Conservation (phyloP, 176 grass and related monocot genomes). For the Lolium rigidum region DNA sequence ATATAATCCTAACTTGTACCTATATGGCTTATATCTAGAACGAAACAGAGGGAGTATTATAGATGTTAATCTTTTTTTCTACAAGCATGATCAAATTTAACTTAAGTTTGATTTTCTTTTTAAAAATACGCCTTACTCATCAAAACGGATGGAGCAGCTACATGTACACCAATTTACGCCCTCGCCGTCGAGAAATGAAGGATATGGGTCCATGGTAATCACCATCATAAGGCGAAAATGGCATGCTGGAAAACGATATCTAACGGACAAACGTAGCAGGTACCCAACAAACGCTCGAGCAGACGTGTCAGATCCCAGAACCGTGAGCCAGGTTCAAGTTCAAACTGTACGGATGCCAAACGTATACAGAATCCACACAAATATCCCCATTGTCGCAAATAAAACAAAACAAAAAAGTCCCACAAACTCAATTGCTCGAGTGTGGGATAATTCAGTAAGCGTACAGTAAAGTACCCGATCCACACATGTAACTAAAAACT, state of each 20-base stretch:
- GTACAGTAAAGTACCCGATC: too few species aligned
- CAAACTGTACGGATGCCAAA: background rate
- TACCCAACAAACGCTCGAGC: background rate
- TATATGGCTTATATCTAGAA: too few species aligned
- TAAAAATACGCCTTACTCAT: too few species aligned
- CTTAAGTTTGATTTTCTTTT: too few species aligned
- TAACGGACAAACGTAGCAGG: background rate
- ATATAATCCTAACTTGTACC: too few species aligned
- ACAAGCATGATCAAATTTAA: too few species aligned
- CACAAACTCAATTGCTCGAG: background rate
- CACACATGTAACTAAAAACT: too few species aligned
- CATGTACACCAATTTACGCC: background rate
- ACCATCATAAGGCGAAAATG: background rate
- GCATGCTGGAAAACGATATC: background rate
- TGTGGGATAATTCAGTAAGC: background rate
- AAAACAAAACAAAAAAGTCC: background rate
- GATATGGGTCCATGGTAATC: background rate
- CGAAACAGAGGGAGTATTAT: too few species aligned
- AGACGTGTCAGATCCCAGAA: background rate
- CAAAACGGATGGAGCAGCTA: too few species aligned
- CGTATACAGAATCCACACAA: too few species aligned
- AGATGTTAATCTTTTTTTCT: too few species aligned
- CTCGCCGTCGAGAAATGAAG: background rate
- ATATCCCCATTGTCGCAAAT: background rate
- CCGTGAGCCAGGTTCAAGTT: background rate